Evolutionary conservation across 805 yeast species (phyloP).

Genomic region (Candida golubevii): DNA sequence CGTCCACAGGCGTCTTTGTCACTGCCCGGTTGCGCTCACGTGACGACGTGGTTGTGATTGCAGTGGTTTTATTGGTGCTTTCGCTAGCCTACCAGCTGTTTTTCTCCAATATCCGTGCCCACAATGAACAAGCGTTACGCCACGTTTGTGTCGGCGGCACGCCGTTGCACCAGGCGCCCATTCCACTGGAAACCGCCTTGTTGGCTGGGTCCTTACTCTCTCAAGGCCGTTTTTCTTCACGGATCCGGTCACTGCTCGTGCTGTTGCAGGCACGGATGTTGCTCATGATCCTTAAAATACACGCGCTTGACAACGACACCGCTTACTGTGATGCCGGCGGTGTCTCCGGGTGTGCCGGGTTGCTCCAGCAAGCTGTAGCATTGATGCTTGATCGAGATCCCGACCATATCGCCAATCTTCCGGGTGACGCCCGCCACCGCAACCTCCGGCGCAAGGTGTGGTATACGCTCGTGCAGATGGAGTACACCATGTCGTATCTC

Average conservation of each 20-base stretch:
- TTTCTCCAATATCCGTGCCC: slow-evolving; percentile 12
- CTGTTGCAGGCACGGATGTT: slow-evolving; percentile 20
- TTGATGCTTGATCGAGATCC: slow-evolving; percentile 17
- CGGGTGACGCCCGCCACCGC: slow-evolving; percentile 9
- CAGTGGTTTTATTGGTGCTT: slow-evolving; percentile 15
- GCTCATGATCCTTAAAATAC: slow-evolving; percentile 8
- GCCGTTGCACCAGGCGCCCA: slow-evolving; percentile 11
- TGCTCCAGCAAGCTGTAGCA: slow-evolving; percentile 11
- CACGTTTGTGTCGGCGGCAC: slow-evolving; percentile 6
- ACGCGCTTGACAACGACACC: slow-evolving; percentile 17
- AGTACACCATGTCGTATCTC: slow-evolving; percentile 8
- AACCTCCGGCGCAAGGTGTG: slow-evolving; percentile 16
- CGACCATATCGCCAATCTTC: slow-evolving; percentile 5
- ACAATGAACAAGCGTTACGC: slow-evolving; percentile 10
- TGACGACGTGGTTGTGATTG: slow-evolving; percentile 14
- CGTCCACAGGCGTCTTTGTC: slow-evolving; percentile 1
- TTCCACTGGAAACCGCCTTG: slow-evolving; percentile 13
- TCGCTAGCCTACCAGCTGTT: slow-evolving; percentile 16
- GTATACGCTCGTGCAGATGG: slow-evolving; percentile 14
- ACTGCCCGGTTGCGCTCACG: slow-evolving; percentile 9
- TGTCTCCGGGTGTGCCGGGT: slow-evolving; percentile 5
- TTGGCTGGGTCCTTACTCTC: slow-evolving; percentile 16
- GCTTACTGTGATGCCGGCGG: slow-evolving; percentile 9
- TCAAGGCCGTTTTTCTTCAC: slow-evolving; percentile 5
- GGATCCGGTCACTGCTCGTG: slow-evolving; percentile 10